A percentile compares a stretch with the other conserved stretches of the same genome.
Conservation (phyloP, 2,329 filamentous ascomycete species). For the Gliomastix tumulicola region DNA sequence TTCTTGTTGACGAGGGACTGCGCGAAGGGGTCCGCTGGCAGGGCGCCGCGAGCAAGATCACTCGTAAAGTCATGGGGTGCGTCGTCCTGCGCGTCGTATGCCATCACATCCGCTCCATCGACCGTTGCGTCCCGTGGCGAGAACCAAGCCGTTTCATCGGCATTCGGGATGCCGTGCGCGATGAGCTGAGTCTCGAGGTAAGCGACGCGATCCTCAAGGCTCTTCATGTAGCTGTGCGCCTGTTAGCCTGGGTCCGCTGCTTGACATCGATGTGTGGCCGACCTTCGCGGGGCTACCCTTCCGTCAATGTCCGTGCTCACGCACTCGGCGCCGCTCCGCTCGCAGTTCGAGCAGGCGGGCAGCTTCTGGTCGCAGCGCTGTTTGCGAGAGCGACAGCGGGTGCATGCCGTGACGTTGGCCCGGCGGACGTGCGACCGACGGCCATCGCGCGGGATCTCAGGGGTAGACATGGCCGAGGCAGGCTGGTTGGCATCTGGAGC, state of each 20-base stretch:
- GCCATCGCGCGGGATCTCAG: not conserved
- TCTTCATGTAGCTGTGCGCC: conserved; percentile 16
- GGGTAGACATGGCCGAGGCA: too few relatives aligned
- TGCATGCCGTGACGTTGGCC: conserved; percentile 10
- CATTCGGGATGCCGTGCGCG: conserved; percentile 2
- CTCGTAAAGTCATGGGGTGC: too few relatives aligned
- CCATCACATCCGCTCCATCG: not conserved
- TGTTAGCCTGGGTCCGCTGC: not conserved
- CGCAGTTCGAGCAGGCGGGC: conserved; percentile 36
- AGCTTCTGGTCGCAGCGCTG: conserved; percentile 31
- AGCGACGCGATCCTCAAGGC: conserved; percentile 14
- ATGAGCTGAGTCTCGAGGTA: conserved; percentile 11
- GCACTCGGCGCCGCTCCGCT: conserved; percentile 33
- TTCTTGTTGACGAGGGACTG: not conserved
- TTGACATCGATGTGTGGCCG: not conserved
- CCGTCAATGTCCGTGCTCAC: conserved; percentile 9
- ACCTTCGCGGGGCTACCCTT: conserved; percentile 7
- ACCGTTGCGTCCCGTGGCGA: not conserved
- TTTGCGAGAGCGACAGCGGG: conserved; percentile 8
- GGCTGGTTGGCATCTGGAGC: too few relatives aligned
- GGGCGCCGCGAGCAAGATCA: not conserved
- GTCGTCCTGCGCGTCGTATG: not conserved
- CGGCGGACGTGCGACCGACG: conserved; percentile 7
- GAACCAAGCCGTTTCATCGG: not conserved
- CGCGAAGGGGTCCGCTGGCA: not conserved